phyloP scores from a whole-genome alignment of 352 stramenopile genomes.

The Pythium dissimile region DNA sequence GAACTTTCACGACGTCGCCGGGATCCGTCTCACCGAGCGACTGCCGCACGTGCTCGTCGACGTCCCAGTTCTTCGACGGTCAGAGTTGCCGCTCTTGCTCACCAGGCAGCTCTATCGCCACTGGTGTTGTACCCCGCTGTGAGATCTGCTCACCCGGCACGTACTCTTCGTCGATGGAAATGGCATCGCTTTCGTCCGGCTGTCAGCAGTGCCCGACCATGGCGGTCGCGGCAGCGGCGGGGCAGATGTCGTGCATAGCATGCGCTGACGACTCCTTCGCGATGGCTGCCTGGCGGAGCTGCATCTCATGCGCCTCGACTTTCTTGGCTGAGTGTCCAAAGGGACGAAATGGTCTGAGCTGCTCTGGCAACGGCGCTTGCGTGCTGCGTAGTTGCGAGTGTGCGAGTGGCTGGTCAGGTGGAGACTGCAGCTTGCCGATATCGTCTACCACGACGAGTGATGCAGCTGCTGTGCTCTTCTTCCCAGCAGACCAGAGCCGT shows the following conservation, averaged over 20 bases:
- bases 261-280: constrained; percentile 40
- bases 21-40: constrained; percentile 22
- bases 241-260: constrained; percentile 28
- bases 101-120: not conserved
- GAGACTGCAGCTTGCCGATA: constrained; percentile 36
- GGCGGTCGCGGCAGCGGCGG: constrained; percentile 20
- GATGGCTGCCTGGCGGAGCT: constrained; percentile 51
- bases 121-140: not conserved
- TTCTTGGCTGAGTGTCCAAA: constrained; percentile 33
- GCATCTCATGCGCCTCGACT: constrained; percentile 39
- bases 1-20: constrained; percentile 26
- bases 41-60: constrained; percentile 32
- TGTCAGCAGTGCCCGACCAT: constrained; percentile 47
- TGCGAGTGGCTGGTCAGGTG: constrained; percentile 30
- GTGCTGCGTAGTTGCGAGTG: constrained; percentile 51
- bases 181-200: constrained; percentile 14
- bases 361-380: constrained; percentile 54
- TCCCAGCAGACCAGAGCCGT: constrained; percentile 26
- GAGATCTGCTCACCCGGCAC: constrained; percentile 37
- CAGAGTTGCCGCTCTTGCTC: constrained; percentile 18
- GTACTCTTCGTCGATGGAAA: constrained; percentile 21
- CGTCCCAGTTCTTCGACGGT: constrained; percentile 31
- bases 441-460: not conserved
- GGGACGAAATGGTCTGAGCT: constrained; percentile 56
- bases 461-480: constrained; percentile 41